Evolutionary conservation across 2,329 filamentous ascomycete genomes (phyloP).

Genomic region (Claviceps lovelessii): DNA sequence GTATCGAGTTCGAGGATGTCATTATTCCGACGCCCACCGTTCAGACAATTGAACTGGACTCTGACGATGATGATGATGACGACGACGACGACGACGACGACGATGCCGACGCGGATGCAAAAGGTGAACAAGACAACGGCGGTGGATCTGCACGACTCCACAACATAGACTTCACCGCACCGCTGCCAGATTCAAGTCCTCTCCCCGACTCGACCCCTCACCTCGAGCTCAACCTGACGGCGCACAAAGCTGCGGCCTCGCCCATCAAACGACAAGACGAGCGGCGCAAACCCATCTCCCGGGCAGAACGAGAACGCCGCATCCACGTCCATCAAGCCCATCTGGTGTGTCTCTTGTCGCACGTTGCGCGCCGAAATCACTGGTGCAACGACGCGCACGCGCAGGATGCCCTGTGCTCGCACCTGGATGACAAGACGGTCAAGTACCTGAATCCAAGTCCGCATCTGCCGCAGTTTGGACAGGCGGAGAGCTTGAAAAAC

Average conservation of each 20-base stretch:
- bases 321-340: slow-evolving; percentile 77
- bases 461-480: slow-evolving; percentile 57
- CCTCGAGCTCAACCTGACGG: slow-evolving; percentile 39
- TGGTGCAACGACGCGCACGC: slow-evolving; percentile 73
- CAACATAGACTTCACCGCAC: slow-evolving; percentile 29
- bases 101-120: slow-evolving; percentile 25
- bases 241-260: slow-evolving; percentile 23
- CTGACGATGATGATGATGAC: slow-evolving; percentile 30
- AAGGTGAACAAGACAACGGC: slow-evolving; percentile 22
- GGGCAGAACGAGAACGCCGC: slow-evolving; percentile 40
- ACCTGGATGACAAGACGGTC: slow-evolving; percentile 52
- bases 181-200: slow-evolving; percentile 11
- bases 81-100: slow-evolving; percentile 28
- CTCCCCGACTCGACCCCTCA: slow-evolving; percentile 17
- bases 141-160: slow-evolving; percentile 25
- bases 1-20: slow-evolving; percentile 37
- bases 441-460: slow-evolving; percentile 54
- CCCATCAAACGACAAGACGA: slow-evolving; percentile 19
- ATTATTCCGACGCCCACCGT: slow-evolving; percentile 30
- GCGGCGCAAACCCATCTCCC: slow-evolving; percentile 38
- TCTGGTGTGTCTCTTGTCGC: slow-evolving; percentile 65
- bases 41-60: slow-evolving; percentile 37
- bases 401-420: slow-evolving; percentile 49
- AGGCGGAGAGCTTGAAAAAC: slow-evolving; percentile 61
- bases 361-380: slow-evolving; percentile 62